Conservation (phyloP, 1,284 basidiomycete genomes). For the Sphagnurus paluster region DNA sequence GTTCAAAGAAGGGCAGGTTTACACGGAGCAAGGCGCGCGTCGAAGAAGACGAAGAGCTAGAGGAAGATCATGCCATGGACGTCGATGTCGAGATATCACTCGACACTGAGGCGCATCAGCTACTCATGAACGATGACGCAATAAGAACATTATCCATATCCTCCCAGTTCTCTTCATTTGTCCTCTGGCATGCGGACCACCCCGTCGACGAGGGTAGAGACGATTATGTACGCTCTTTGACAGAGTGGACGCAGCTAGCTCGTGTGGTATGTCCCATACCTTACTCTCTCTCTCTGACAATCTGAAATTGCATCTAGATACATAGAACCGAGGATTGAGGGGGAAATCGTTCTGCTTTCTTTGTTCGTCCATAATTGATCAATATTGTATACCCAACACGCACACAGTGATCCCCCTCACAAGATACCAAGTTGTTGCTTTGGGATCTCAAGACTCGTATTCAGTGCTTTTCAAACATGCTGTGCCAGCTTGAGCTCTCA, state of each 20-base stretch:
- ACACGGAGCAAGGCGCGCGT: constrained; percentile 21
- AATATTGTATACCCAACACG: no score
- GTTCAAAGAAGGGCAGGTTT: constrained; percentile 17
- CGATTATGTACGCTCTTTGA: constrained; percentile 64
- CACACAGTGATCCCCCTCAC: no score
- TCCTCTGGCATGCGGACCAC: constrained; percentile 73
- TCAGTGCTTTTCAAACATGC: no score
- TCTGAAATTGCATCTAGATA: constrained; percentile 12
- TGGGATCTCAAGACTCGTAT: no score
- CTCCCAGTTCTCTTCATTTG: constrained; percentile 59
- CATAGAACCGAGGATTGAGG: constrained; percentile 15
- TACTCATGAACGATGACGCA: constrained; percentile 24
- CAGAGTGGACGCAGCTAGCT: constrained; percentile 65
- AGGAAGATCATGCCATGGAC: constrained; percentile 18
- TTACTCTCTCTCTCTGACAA: background rate
- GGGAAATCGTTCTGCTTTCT: no score
- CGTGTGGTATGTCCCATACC: constrained; percentile 48
- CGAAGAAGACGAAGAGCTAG: constrained; percentile 5
- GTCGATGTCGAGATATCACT: constrained; percentile 17
- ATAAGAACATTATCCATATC: constrained; percentile 43
- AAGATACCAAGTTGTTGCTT: no score
- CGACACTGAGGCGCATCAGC: background rate
- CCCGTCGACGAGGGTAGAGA: constrained; percentile 66
- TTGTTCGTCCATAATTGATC: no score
- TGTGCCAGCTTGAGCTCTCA: no score